Conservation (phyloP, 768 basidiomycete species). For the Hypholoma fasciculare region DNA sequence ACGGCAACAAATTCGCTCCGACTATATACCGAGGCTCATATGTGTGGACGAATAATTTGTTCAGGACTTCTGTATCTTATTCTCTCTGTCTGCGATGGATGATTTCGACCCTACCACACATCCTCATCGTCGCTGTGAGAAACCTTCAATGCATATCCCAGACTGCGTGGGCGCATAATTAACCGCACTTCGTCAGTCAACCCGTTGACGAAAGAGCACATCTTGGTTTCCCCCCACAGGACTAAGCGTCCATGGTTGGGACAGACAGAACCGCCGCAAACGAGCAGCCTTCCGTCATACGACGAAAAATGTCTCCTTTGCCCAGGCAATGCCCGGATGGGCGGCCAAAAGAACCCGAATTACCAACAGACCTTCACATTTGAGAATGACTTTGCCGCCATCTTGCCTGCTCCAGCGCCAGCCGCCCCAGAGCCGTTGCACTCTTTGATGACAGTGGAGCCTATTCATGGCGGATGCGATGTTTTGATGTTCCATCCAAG, state of each 20-base stretch:
- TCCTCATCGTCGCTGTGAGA: conserved; percentile 71
- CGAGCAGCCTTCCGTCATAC: conserved; percentile 53
- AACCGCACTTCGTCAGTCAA: conserved; percentile 53
- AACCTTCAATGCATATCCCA: neutral
- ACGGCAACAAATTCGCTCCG: neutral
- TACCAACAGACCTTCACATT: conserved; percentile 75
- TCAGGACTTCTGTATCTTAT: neutral
- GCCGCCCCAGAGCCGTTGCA: conserved; percentile 50
- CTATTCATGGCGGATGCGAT: conserved; percentile 83
- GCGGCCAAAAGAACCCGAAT: conserved; percentile 65
- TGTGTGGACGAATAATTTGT: neutral
- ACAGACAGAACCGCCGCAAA: conserved; percentile 70
- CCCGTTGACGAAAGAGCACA: conserved; percentile 72
- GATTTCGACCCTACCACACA: conserved; percentile 62
- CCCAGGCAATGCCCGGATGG: conserved; percentile 77
- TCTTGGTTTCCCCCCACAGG: conserved; percentile 89
- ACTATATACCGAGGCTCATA: neutral
- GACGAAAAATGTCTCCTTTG: conserved; percentile 85
- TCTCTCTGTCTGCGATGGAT: conserved; percentile 21
- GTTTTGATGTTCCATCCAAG: conserved; percentile 85
- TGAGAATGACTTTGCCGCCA: conserved; percentile 82
- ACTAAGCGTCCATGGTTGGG: conserved; percentile 91
- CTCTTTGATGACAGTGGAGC: conserved; percentile 61
- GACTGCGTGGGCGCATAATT: neutral
- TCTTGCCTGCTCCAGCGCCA: conserved; percentile 66